Conservation (phyloP, 2,329 filamentous ascomycete genomes). For the Shiraia bambusicola region DNA sequence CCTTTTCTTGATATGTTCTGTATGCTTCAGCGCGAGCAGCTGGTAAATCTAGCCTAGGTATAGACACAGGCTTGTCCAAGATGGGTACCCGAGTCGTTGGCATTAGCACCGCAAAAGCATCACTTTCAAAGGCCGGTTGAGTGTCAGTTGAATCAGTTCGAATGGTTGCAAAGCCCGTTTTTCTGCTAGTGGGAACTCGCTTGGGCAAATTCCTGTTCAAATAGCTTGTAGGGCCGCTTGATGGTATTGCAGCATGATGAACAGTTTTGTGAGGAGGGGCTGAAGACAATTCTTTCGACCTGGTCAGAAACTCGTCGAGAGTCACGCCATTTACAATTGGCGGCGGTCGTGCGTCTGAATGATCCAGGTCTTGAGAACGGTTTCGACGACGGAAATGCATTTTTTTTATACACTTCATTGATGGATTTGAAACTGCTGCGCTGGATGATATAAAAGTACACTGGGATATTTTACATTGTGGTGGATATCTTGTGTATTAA, state of each 20-base stretch:
- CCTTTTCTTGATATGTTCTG: constrained; percentile 32
- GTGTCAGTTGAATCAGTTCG: constrained; percentile 28
- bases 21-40: constrained; percentile 32
- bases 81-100: constrained; percentile 36
- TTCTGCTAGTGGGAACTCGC: constrained; percentile 25
- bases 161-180: constrained; percentile 29
- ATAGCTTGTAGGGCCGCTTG: not conserved
- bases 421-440: too few relatives aligned
- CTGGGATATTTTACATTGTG: not conserved
- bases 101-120: constrained; percentile 38
- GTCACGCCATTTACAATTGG: too few relatives aligned
- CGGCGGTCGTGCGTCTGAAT: too few relatives aligned
- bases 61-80: constrained; percentile 20
- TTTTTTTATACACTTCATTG: too few relatives aligned
- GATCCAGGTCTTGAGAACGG: too few relatives aligned
- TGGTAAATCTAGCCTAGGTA: constrained; percentile 15
- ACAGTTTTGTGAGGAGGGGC: too few relatives aligned
- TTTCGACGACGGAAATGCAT: too few relatives aligned
- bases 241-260: too few relatives aligned
- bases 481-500: not conserved
- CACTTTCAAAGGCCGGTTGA: constrained; percentile 35
- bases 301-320: too few relatives aligned
- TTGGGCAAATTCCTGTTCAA: constrained; percentile 3
- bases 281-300: too few relatives aligned
- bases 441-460: not conserved